Evolutionary conservation across 2,329 filamentous ascomycete species (phyloP).

Genomic region (Diaporthe sp.): DNA sequence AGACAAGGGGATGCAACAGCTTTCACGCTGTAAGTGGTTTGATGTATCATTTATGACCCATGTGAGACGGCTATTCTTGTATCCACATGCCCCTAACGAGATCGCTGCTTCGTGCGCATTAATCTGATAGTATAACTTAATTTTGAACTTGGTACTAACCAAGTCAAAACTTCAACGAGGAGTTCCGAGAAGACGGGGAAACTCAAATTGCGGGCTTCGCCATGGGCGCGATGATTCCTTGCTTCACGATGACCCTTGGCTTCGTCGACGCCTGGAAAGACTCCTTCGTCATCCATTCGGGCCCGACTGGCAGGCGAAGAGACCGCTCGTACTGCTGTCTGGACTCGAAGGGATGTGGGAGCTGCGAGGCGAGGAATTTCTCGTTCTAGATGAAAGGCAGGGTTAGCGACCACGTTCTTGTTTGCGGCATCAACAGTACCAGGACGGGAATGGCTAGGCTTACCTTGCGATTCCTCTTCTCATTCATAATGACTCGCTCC

Average conservation of each 20-base stretch:
- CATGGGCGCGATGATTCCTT: constrained; percentile 90
- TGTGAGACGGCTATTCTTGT: neutral
- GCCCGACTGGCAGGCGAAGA: constrained; percentile 87
- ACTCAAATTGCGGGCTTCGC: constrained; percentile 74
- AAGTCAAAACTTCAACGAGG: neutral
- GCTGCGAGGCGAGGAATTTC: constrained; percentile 85
- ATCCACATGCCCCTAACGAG: neutral
- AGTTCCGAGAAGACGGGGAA: neutral
- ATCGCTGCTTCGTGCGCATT: neutral
- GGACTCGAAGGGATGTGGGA: constrained; percentile 93
- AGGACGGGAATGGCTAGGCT: constrained; percentile 43
- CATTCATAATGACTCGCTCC: constrained; percentile 89
- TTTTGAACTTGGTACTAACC: too few species aligned
- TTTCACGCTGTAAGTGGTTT: neutral
- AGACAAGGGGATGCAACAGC: neutral
- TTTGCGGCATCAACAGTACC: neutral
- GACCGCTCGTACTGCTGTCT: constrained; percentile 91
- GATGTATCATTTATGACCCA: too few species aligned
- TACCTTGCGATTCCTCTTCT: constrained; percentile 91
- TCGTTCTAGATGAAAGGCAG: constrained; percentile 71
- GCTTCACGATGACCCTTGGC: constrained; percentile 90
- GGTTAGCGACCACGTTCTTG: constrained; percentile 42
- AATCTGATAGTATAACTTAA: neutral
- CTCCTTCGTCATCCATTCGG: constrained; percentile 97
- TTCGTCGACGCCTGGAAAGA: constrained; percentile 91